phyloP scores from a whole-genome alignment of 192 early-diverging fungal genomes.

The Podochytrium sp. region DNA sequence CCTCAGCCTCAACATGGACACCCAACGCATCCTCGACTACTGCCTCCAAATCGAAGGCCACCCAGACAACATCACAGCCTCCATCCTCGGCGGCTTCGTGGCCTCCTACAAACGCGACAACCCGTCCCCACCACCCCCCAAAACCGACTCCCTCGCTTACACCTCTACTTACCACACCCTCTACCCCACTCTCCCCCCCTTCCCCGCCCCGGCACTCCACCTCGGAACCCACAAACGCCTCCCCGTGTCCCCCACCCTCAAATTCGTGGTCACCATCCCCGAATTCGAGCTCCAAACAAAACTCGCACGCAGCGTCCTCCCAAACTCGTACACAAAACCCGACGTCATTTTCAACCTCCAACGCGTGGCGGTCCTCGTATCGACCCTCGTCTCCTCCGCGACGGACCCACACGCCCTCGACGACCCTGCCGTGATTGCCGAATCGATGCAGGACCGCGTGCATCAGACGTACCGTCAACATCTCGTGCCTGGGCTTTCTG shows the following conservation, averaged over 20 bases:
- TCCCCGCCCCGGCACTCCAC: neutral
- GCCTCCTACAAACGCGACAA: constrained; percentile 77
- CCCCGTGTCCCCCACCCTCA: constrained; percentile 32
- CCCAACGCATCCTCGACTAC: constrained; percentile 87
- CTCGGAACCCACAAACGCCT: constrained; percentile 42
- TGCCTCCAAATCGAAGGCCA: constrained; percentile 93
- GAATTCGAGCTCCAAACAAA: constrained; percentile 93
- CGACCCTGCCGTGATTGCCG: constrained; percentile 74
- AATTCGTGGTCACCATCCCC: constrained; percentile 61
- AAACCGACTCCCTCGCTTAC: constrained; percentile 32
- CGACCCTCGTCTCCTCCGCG: constrained; percentile 64
- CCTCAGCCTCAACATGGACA: constrained; percentile 66
- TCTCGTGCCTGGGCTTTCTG: constrained; percentile 90
- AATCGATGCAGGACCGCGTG: constrained; percentile 95
- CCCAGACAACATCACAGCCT: constrained; percentile 96
- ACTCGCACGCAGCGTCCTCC: constrained; percentile 87
- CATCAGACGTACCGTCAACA: constrained; percentile 95
- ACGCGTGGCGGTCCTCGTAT: constrained; percentile 88
- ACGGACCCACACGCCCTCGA: constrained; percentile 31
- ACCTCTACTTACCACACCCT: neutral
- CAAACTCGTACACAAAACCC: constrained; percentile 68
- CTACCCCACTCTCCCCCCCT: constrained; percentile 2
- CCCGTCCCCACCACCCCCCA: neutral
- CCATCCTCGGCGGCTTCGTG: constrained; percentile 93
- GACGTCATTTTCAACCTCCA: constrained; percentile 97